Percentiles rank a stretch among this genome's conserved stretches.
Evolutionary conservation across 371 early-diverging fungal genomes (phyloP).

Genomic region (Mucor circinelloides): DNA sequence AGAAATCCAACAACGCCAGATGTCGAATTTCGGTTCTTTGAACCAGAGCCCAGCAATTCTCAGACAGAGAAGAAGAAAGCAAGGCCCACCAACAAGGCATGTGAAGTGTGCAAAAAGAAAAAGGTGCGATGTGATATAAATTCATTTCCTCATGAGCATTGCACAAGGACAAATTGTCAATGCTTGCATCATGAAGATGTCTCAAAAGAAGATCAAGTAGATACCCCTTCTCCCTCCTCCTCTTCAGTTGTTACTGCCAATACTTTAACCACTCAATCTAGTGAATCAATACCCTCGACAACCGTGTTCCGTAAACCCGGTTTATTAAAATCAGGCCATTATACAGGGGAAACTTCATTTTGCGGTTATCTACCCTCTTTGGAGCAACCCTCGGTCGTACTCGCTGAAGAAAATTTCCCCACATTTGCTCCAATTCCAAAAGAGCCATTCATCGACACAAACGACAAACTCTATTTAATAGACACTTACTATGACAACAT

Average conservation of each 20-base stretch:
- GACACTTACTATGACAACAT: constrained; percentile 55
- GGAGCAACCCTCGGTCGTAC: background rate
- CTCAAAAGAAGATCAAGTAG: background rate
- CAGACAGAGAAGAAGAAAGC: background rate
- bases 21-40: constrained; percentile 12
- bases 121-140: constrained; percentile 26
- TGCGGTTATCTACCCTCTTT: constrained; percentile 12
- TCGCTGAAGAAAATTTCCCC: constrained; percentile 15
- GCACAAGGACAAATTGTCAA: constrained; percentile 14
- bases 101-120: constrained; percentile 23
- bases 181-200: constrained; percentile 18
- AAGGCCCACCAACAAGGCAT: constrained; percentile 12
- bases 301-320: constrained; percentile 27
- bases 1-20: constrained; percentile 18
- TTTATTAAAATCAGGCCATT: constrained; percentile 20
- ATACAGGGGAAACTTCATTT: constrained; percentile 27
- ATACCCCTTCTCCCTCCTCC: background rate
- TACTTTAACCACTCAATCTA: background rate
- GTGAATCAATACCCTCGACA: constrained; percentile 15
- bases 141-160: constrained; percentile 7
- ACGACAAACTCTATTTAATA: constrained; percentile 42
- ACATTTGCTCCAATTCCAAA: background rate
- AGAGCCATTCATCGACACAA: constrained; percentile 9
- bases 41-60: background rate
- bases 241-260: background rate